phyloP scores from a whole-genome alignment of 345 rosid genomes.

The Gossypium australe region DNA sequence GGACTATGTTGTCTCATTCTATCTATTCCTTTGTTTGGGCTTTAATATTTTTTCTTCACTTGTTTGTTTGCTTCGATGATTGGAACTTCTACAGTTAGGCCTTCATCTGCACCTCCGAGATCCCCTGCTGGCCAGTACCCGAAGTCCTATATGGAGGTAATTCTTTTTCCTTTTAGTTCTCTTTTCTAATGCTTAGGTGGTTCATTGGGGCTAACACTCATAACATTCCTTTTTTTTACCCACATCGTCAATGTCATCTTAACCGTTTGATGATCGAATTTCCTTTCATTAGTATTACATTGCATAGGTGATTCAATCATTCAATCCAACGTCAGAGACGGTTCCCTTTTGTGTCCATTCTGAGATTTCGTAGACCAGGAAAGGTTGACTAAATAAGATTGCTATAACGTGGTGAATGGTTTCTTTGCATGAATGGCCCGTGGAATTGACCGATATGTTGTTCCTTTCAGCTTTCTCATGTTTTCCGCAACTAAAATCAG shows the following conservation, averaged over 20 bases:
- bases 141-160: conserved; percentile 20
- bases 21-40: background rate
- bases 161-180: background rate
- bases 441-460: background rate
- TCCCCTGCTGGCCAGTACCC: conserved; percentile 12
- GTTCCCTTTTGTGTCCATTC: background rate
- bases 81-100: conserved; percentile 11
- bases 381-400: background rate
- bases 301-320: background rate
- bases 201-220: background rate
- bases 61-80: background rate
- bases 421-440: background rate
- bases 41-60: background rate
- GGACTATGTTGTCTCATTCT: background rate
- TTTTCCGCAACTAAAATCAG: background rate
- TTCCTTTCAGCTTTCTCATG: background rate
- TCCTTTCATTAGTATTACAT: background rate
- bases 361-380: background rate
- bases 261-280: background rate
- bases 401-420: background rate
- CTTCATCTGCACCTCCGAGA: conserved; percentile 10
- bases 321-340: background rate
- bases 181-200: background rate
- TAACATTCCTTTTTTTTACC: background rate
- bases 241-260: background rate